Conservation (phyloP, 352 stramenopile species). For the Globisporangium nunn region DNA sequence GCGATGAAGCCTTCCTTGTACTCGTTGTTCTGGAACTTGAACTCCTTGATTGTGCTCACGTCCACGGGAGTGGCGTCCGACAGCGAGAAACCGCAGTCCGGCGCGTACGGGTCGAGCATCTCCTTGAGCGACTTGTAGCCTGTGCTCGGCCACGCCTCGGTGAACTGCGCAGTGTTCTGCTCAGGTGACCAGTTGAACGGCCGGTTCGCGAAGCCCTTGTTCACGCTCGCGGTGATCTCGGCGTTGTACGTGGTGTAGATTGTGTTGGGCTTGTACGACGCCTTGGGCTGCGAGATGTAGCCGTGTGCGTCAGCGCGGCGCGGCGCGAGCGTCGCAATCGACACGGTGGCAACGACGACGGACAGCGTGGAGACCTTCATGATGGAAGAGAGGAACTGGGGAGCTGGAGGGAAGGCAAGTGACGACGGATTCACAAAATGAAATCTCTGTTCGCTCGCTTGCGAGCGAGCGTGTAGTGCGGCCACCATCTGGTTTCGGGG, state of each 20-base stretch:
- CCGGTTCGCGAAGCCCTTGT: slow-evolving; percentile 6
- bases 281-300: slow-evolving; percentile 19
- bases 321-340: neutral
- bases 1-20: slow-evolving; percentile 9
- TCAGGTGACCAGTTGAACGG: slow-evolving; percentile 14
- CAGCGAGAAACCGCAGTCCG: slow-evolving; percentile 11
- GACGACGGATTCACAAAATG: too few relatives aligned
- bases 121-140: slow-evolving; percentile 4
- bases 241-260: slow-evolving; percentile 21
- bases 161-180: slow-evolving; percentile 12
- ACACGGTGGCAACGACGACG: neutral
- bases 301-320: slow-evolving; percentile 15
- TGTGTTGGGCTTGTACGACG: slow-evolving; percentile 15
- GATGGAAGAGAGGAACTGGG: too few relatives aligned
- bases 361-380: neutral
- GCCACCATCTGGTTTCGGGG: too few relatives aligned
- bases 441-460: too few relatives aligned
- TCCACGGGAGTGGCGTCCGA: slow-evolving; percentile 4
- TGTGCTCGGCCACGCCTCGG: slow-evolving; percentile 1
- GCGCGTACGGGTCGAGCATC: neutral
- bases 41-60: slow-evolving; percentile 11
- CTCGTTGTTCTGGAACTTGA: slow-evolving; percentile 10
- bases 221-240: slow-evolving; percentile 19
- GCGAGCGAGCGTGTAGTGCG: too few relatives aligned
- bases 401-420: too few relatives aligned